These are phyloP conservation scores for Aspergillus bertholletiae DNA, from an alignment of 495 filamentous ascomycete genomes.

Conservation along the genomic window DNA sequence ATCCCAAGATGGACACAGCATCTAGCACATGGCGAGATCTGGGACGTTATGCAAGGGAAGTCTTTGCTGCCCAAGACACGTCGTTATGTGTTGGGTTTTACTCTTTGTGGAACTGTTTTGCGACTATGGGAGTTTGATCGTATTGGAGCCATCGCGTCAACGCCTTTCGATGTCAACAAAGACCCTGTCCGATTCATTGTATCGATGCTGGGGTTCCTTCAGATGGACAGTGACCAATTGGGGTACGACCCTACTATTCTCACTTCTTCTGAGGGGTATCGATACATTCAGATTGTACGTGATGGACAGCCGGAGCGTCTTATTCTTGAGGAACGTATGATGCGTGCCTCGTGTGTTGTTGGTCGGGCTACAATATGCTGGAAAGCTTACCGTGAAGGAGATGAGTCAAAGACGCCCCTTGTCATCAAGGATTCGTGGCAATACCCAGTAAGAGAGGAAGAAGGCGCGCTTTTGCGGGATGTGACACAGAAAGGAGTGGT, in stretches of 20 bases:
- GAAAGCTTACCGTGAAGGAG: conserved; percentile 35
- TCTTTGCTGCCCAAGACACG: not conserved
- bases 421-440: conserved; percentile 52
- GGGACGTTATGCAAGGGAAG: not conserved
- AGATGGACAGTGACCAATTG: not conserved
- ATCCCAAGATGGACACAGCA: not conserved
- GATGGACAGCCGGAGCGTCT: conserved; percentile 33
- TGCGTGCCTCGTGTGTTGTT: conserved; percentile 29
- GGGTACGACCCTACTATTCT: conserved; percentile 32
- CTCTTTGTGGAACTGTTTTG: not conserved
- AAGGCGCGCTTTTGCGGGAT: conserved; percentile 30
- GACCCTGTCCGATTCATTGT: not conserved
- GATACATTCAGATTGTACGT: conserved; percentile 33
- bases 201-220: not conserved
- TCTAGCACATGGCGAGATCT: not conserved
- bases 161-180: not conserved
- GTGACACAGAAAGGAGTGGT: conserved; percentile 19
- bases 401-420: conserved; percentile 29
- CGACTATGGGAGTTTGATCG: not conserved
- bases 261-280: conserved; percentile 23
- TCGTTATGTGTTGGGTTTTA: not conserved
- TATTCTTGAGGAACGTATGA: conserved; percentile 37
- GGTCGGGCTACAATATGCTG: conserved; percentile 46
- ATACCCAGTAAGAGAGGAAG: conserved; percentile 40
- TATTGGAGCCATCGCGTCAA: not conserved